These are phyloP conservation scores for Chionographis japonica DNA, from an alignment of 106 monocot genomes.

Conservation along the genomic window DNA sequence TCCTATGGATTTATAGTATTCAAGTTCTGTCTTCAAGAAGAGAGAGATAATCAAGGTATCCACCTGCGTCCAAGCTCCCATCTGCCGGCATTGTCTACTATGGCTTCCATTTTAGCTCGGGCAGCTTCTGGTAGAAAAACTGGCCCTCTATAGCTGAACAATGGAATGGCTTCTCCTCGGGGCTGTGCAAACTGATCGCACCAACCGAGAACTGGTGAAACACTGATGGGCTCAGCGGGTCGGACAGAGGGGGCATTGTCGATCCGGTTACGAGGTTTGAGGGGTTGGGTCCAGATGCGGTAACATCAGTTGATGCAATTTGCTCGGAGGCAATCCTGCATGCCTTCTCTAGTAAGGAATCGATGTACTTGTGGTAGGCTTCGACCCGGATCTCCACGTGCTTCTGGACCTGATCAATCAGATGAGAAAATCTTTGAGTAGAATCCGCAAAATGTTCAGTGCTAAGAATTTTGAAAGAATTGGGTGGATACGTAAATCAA, in stretches of 20 bases:
- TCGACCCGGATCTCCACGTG: conserved; percentile 83
- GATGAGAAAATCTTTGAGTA: not conserved
- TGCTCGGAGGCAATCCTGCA: conserved; percentile 85
- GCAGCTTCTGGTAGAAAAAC: conserved; percentile 25
- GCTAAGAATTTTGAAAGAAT: not conserved
- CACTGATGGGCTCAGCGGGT: conserved; percentile 35
- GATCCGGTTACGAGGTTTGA: conserved; percentile 23
- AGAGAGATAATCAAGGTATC: too few relatives aligned
- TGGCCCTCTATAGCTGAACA: conserved; percentile 36
- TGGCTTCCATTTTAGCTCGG: conserved; percentile 29
- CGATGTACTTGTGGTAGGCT: conserved; percentile 80
- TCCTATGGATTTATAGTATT: too few relatives aligned
- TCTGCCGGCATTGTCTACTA: not conserved
- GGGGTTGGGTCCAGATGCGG: conserved; percentile 17
- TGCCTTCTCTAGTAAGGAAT: conserved; percentile 69
- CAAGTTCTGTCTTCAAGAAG: too few relatives aligned
- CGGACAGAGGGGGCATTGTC: conserved; percentile 21
- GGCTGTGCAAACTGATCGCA: conserved; percentile 34
- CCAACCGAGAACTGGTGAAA: conserved; percentile 44
- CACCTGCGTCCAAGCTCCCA: too few relatives aligned
- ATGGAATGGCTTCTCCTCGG: conserved; percentile 21
- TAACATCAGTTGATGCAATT: conserved; percentile 45
- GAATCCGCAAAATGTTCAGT: not conserved
- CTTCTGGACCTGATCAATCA: conserved; percentile 76
- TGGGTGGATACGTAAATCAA: not conserved